phyloP scores from a whole-genome alignment of 176 grass and related monocot species.

The Lolium perenne region DNA sequence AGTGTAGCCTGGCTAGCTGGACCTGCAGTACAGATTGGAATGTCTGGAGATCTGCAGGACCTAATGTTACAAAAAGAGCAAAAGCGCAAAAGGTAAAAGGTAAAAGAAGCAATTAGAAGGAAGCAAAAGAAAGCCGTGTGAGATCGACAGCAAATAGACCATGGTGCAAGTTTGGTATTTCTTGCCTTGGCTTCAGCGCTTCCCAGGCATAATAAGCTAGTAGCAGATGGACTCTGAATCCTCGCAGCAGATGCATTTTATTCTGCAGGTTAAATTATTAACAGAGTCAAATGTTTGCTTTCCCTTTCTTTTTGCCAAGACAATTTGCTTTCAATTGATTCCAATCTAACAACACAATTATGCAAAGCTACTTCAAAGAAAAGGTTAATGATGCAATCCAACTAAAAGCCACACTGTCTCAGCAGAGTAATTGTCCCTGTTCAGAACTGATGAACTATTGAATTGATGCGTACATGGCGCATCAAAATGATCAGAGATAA shows the following conservation, averaged over 20 bases:
- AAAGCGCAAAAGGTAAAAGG: constrained; percentile 76
- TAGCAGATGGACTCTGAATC: not conserved
- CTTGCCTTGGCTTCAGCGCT: constrained; percentile 33
- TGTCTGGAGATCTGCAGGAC: constrained; percentile 73
- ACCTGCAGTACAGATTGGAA: constrained; percentile 71
- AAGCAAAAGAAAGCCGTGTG: constrained; percentile 42
- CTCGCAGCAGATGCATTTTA: constrained; percentile 10
- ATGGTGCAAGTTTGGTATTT: constrained; percentile 86
- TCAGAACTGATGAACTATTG: not conserved
- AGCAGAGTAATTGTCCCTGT: not conserved
- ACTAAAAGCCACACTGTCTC: not conserved
- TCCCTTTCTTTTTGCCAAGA: not conserved
- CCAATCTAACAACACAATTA: constrained; percentile 7
- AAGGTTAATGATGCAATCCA: constrained; percentile 5
- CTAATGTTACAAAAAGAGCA: constrained; percentile 65
- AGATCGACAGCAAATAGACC: constrained; percentile 57
- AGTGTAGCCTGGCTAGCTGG: constrained; percentile 42
- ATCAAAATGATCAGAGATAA: not conserved
- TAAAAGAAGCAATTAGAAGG: constrained; percentile 31
- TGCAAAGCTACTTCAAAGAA: constrained; percentile 18
- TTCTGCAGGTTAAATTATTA: not conserved
- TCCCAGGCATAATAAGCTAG: constrained; percentile 34
- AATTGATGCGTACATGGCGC: not conserved
- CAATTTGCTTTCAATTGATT: constrained; percentile 12
- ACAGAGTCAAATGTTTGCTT: constrained; percentile 11